Evolutionary conservation across 139 green algal genomes (phyloP).

Genomic region (Chlorella sp.): DNA sequence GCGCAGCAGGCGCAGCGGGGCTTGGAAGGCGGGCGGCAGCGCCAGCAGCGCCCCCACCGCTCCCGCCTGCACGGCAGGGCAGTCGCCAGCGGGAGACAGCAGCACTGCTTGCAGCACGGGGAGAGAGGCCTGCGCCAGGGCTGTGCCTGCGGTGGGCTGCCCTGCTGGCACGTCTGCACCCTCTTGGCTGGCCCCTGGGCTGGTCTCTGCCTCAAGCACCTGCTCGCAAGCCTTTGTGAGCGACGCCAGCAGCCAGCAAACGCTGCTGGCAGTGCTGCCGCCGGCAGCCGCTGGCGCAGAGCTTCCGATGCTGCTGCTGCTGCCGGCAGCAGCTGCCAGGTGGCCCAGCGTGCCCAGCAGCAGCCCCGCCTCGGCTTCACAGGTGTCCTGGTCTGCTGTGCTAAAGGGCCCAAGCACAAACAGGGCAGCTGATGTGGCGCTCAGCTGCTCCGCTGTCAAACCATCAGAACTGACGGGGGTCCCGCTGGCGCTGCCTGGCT

Average conservation of each 20-base stretch:
- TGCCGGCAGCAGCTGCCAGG: not conserved
- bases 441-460: not conserved
- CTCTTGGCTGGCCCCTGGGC: not conserved
- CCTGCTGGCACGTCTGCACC: not conserved
- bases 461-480: not conserved
- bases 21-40: not conserved
- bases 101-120: not conserved
- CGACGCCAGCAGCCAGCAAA: not conserved
- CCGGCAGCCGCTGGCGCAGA: not conserved
- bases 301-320: not conserved
- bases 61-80: not conserved
- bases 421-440: not conserved
- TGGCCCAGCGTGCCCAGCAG: not conserved
- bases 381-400: not conserved
- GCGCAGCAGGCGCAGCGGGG: constrained; percentile 13
- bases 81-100: not conserved
- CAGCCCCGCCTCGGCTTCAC: constrained; percentile 2
- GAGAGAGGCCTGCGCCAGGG: not conserved
- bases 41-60: not conserved
- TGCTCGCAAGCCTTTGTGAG: not conserved
- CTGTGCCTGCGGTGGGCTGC: not conserved
- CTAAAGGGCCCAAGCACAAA: constrained; percentile 24
- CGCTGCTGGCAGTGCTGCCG: not conserved
- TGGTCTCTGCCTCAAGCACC: not conserved
- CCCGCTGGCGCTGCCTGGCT: not conserved